phyloP scores from a whole-genome alignment of 192 early-diverging fungal species.

The Paraglomus brasilianum region DNA sequence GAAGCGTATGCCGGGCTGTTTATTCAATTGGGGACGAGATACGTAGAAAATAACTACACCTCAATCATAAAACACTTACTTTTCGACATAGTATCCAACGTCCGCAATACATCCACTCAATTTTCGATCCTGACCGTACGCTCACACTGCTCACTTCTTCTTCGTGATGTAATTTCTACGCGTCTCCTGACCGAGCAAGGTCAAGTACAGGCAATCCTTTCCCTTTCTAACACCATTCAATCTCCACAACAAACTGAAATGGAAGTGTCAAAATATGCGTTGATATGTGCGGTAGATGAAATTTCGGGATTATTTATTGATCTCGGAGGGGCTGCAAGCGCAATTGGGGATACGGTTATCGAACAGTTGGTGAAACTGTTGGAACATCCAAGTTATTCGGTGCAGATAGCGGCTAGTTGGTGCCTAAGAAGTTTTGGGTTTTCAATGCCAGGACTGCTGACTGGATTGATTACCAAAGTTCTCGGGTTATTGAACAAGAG shows the following conservation, averaged over 20 bases:
- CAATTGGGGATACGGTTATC: conserved; percentile 57
- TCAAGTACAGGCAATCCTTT: conserved; percentile 63
- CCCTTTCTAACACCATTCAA: conserved; percentile 59
- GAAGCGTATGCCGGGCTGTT: conserved; percentile 78
- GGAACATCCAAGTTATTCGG: conserved; percentile 62
- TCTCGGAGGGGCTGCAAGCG: conserved; percentile 69
- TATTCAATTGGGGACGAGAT: conserved; percentile 62
- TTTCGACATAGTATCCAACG: conserved; percentile 54
- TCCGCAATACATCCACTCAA: conserved; percentile 48
- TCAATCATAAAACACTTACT: conserved; percentile 68
- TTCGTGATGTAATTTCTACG: conserved; percentile 74
- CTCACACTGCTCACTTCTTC: conserved; percentile 59
- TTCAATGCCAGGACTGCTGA: conserved; percentile 62
- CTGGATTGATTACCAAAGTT: conserved; percentile 62
- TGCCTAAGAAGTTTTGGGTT: conserved; percentile 68
- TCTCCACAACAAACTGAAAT: conserved; percentile 48
- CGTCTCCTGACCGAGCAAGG: conserved; percentile 77
- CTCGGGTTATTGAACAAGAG: conserved; percentile 73
- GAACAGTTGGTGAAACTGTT: conserved; percentile 72
- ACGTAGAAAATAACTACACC: conserved; percentile 74
- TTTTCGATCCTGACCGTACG: conserved; percentile 61
- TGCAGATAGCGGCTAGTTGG: conserved; percentile 73
- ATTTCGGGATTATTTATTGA: conserved; percentile 70
- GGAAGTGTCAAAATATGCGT: conserved; percentile 54
- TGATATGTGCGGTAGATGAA: conserved; percentile 74